Evolutionary conservation across 164 flowering plant genomes (phyloP).

Genomic region (Saururus chinensis): DNA sequence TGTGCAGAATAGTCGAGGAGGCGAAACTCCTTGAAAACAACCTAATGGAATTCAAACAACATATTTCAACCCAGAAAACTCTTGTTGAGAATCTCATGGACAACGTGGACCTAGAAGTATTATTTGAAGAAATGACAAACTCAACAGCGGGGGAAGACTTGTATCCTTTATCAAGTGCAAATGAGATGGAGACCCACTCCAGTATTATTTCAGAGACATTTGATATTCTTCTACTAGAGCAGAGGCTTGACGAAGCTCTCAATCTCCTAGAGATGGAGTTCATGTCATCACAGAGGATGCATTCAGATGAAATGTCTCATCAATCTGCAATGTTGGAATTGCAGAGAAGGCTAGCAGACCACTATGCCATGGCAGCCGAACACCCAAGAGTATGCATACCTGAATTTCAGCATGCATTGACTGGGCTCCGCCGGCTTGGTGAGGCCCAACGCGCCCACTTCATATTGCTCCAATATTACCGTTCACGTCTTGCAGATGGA

Average conservation of each 20-base stretch:
- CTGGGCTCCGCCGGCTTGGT: slow-evolving; percentile 43
- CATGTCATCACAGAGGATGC: slow-evolving; percentile 14
- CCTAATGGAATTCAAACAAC: slow-evolving; percentile 30
- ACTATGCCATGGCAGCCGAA: slow-evolving; percentile 27
- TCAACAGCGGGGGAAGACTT: slow-evolving; percentile 21
- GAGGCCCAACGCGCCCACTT: slow-evolving; percentile 33
- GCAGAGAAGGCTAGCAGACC: slow-evolving; percentile 31
- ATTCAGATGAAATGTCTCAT: slow-evolving; percentile 20
- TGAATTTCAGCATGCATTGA: slow-evolving; percentile 44
- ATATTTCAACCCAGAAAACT: slow-evolving; percentile 27
- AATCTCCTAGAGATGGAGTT: slow-evolving; percentile 31
- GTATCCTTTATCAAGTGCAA: slow-evolving; percentile 5
- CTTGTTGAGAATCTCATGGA: slow-evolving; percentile 31
- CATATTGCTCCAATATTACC: slow-evolving; percentile 44
- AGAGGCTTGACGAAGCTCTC: slow-evolving; percentile 48
- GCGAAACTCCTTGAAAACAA: slow-evolving; percentile 33
- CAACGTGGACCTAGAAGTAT: slow-evolving; percentile 17
- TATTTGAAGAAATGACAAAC: slow-evolving; percentile 27
- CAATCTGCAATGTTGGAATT: slow-evolving; percentile 29
- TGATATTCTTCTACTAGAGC: slow-evolving; percentile 45
- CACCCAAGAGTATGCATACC: slow-evolving; percentile 38
- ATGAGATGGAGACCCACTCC: slow-evolving; percentile 27
- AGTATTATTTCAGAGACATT: slow-evolving; percentile 29
- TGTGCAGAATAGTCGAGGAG: slow-evolving; percentile 38
- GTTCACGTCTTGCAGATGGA: slow-evolving; percentile 32